Percentiles rank a stretch among this genome's conserved stretches.
Evolutionary conservation across 1,284 basidiomycete species (phyloP).

Genomic region (Naganishia sp.): DNA sequence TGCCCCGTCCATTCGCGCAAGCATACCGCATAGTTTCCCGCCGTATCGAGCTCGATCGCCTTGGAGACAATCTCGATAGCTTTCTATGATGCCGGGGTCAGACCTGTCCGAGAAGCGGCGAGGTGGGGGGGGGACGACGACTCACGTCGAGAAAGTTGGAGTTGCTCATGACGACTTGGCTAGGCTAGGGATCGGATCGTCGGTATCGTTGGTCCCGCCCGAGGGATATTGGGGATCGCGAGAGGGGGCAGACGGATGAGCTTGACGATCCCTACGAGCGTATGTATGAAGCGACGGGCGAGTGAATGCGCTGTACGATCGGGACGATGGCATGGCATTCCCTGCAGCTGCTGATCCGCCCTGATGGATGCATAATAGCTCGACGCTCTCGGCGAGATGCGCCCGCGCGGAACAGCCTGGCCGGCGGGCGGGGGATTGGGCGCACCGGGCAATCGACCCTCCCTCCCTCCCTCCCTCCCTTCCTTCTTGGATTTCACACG

Average conservation of each 20-base stretch:
- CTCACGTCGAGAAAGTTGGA: constrained; percentile 59
- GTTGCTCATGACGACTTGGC: constrained; percentile 49
- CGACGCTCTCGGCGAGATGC: too few relatives aligned
- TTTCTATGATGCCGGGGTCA: constrained; percentile 60
- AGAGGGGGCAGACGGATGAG: background rate
- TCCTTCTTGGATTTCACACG: too few relatives aligned
- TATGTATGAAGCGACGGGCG: background rate
- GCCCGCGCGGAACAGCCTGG: too few relatives aligned
- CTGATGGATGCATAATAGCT: too few relatives aligned
- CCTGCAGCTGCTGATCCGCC: too few relatives aligned
- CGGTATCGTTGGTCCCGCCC: too few relatives aligned
- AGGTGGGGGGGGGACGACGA: constrained; percentile 14
- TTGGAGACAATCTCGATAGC: constrained; percentile 93
- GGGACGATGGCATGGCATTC: too few relatives aligned
- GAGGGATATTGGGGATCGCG: too few relatives aligned
- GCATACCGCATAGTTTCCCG: constrained; percentile 74
- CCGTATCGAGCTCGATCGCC: constrained; percentile 92
- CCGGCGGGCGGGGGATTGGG: background rate
- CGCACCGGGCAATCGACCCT: background rate
- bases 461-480: too few relatives aligned
- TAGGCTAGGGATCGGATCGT: too few relatives aligned
- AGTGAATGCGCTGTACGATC: too few relatives aligned
- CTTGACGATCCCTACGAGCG: background rate
- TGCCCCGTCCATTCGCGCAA: background rate
- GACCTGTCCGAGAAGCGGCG: background rate